Conservation (phyloP, 2,329 filamentous ascomycete genomes). For the Aspergillus amoenus region DNA sequence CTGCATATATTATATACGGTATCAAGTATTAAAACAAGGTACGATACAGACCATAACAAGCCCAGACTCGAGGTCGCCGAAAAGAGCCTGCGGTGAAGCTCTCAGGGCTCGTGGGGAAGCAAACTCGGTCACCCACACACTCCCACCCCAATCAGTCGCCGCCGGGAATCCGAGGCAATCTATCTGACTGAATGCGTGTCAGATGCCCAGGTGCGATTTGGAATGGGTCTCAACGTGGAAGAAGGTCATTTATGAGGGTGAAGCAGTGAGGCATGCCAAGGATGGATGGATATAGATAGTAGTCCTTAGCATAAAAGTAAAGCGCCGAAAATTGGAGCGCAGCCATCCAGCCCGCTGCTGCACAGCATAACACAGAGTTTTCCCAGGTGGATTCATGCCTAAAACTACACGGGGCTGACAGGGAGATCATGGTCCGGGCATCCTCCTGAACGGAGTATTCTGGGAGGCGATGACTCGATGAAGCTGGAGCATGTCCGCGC, state of each 20-base stretch:
- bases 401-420: constrained; percentile 13
- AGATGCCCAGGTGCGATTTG: background rate
- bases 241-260: background rate
- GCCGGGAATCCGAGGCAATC: background rate
- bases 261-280: constrained; percentile 2
- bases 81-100: constrained; percentile 38
- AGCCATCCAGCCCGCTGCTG: background rate
- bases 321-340: constrained; percentile 5
- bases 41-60: constrained; percentile 11
- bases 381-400: constrained; percentile 11
- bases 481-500: background rate
- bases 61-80: constrained; percentile 20
- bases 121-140: constrained; percentile 13
- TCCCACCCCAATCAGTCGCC: constrained; percentile 6
- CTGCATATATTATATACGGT: background rate
- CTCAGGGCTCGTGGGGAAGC: constrained; percentile 14
- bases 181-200: background rate
- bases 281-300: background rate
- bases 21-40: background rate
- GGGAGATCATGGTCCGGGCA: constrained; percentile 14
- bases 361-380: constrained; percentile 5
- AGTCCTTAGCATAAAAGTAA: background rate
- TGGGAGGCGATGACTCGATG: background rate
- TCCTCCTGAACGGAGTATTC: constrained; percentile 1
- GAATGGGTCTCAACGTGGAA: constrained; percentile 1